A percentile compares a stretch with the other conserved stretches of the same genome.
These are phyloP conservation scores for Scopulariopsis brevicaulis DNA, from an alignment of 2,329 filamentous ascomycete genomes.

Conservation along the genomic window DNA sequence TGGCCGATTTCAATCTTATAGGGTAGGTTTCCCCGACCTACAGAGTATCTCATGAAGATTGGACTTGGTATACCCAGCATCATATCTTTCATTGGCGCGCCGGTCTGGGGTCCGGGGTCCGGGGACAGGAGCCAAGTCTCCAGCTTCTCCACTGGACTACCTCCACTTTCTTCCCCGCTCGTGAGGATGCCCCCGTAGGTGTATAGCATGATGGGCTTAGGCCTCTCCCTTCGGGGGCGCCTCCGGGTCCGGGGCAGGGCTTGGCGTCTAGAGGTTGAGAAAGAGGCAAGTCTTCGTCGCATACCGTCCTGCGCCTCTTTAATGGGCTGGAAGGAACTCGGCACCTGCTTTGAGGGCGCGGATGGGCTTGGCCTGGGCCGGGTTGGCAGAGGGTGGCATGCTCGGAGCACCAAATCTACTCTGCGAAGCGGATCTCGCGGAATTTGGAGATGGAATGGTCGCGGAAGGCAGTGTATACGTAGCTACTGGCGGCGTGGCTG, in stretches of 20 bases:
- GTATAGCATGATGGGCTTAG: conserved; percentile 34
- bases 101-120: too few species aligned
- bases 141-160: too few species aligned
- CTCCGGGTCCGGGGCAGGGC: conserved; percentile 18
- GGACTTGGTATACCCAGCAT: too few species aligned
- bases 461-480: conserved; percentile 17
- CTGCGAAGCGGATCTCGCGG: conserved; percentile 18
- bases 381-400: conserved; percentile 13
- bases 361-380: conserved; percentile 8
- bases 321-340: conserved; percentile 18
- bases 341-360: conserved; percentile 15
- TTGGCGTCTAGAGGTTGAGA: conserved; percentile 31
- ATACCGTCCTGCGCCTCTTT: conserved; percentile 13
- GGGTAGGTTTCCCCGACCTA: too few species aligned
- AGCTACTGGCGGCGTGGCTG: conserved; percentile 9
- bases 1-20: too few species aligned
- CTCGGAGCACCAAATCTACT: conserved; percentile 13
- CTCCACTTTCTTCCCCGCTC: too few species aligned
- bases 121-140: neutral
- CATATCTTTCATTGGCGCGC: too few species aligned
- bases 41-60: too few species aligned
- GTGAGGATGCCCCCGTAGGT: conserved; percentile 31
- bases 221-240: conserved; percentile 9
- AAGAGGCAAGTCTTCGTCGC: conserved; percentile 29
- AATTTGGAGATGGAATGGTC: conserved; percentile 20